Conservation (phyloP, 768 basidiomycete species). For the Amanita pallidorosea region DNA sequence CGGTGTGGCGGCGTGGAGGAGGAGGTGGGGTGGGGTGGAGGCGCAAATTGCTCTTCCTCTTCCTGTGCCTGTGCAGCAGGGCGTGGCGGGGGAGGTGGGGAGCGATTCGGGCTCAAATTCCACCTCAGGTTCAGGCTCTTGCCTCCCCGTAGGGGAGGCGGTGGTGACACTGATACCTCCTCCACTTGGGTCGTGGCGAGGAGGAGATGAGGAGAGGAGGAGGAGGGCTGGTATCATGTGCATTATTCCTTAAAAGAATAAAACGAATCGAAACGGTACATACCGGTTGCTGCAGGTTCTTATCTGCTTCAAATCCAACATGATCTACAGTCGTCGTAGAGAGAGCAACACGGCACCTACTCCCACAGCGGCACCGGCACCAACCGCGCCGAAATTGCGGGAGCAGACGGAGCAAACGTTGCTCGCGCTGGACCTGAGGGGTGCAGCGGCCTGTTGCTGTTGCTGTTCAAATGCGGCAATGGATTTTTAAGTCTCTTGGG, state of each 20-base stretch:
- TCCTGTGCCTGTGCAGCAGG: no score
- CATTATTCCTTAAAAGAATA: background rate
- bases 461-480: slow-evolving; percentile 44
- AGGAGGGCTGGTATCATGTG: slow-evolving; percentile 14
- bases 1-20: slow-evolving; percentile 28
- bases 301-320: slow-evolving; percentile 13
- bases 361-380: slow-evolving; percentile 20
- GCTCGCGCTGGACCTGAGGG: slow-evolving; percentile 18
- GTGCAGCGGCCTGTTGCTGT: slow-evolving; percentile 29
- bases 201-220: slow-evolving; percentile 16
- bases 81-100: slow-evolving; percentile 41
- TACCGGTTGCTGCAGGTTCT: slow-evolving; percentile 16
- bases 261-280: slow-evolving; percentile 5
- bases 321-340: no score
- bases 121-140: slow-evolving; percentile 12
- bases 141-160: slow-evolving; percentile 24
- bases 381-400: slow-evolving; percentile 35
- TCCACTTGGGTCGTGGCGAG: slow-evolving; percentile 20
- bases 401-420: slow-evolving; percentile 21
- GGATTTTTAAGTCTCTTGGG: slow-evolving; percentile 87
- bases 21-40: slow-evolving; percentile 44
- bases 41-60: no score
- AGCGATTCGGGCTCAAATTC: slow-evolving; percentile 15
- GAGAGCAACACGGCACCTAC: slow-evolving; percentile 14
- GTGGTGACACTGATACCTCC: slow-evolving; percentile 15